Evolutionary conservation across 495 filamentous ascomycete genomes (phyloP).

Genomic region (Hypoxylon perforatum): DNA sequence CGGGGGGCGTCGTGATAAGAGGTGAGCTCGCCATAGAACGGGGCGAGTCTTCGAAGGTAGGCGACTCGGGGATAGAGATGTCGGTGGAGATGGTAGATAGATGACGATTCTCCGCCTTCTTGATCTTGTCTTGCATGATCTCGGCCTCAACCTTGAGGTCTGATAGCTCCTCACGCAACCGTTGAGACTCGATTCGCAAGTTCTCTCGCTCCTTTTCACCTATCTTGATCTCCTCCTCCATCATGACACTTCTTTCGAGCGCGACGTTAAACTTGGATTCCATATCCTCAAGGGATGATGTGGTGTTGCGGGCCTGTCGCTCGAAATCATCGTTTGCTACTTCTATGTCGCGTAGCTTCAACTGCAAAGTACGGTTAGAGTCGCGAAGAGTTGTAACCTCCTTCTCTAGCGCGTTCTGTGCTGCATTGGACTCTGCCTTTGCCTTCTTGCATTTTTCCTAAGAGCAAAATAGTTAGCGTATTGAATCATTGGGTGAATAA

Average conservation of each 20-base stretch:
- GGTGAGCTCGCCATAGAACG: slow-evolving; percentile 76
- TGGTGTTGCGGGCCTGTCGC: slow-evolving; percentile 91
- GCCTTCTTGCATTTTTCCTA: slow-evolving; percentile 96
- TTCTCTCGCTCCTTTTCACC: slow-evolving; percentile 91
- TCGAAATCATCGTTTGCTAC: slow-evolving; percentile 99
- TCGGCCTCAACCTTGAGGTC: slow-evolving; percentile 95
- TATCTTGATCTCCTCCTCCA: slow-evolving; percentile 91
- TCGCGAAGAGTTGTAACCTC: slow-evolving; percentile 94
- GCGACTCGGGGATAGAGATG: slow-evolving; percentile 64
- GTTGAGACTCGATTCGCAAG: slow-evolving; percentile 87
- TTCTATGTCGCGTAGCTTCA: slow-evolving; percentile 91
- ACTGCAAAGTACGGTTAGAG: slow-evolving; percentile 78
- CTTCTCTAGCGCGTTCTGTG: slow-evolving; percentile 90
- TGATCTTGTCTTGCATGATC: slow-evolving; percentile 91
- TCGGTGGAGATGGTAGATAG: slow-evolving; percentile 64
- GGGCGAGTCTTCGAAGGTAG: slow-evolving; percentile 66
- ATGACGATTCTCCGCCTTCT: slow-evolving; percentile 66
- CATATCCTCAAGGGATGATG: slow-evolving; percentile 93
- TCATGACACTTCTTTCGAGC: slow-evolving; percentile 89
- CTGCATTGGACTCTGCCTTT: slow-evolving; percentile 83
- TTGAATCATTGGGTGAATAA: neutral
- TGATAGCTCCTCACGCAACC: slow-evolving; percentile 87
- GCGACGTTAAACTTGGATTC: slow-evolving; percentile 96
- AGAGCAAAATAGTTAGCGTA: slow-evolving; percentile 30
- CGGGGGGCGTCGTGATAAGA: slow-evolving; percentile 75